Base-by-base conservation (phyloP, 2,329 filamentous ascomycete species). In the Sporothrix mexicana region DNA sequence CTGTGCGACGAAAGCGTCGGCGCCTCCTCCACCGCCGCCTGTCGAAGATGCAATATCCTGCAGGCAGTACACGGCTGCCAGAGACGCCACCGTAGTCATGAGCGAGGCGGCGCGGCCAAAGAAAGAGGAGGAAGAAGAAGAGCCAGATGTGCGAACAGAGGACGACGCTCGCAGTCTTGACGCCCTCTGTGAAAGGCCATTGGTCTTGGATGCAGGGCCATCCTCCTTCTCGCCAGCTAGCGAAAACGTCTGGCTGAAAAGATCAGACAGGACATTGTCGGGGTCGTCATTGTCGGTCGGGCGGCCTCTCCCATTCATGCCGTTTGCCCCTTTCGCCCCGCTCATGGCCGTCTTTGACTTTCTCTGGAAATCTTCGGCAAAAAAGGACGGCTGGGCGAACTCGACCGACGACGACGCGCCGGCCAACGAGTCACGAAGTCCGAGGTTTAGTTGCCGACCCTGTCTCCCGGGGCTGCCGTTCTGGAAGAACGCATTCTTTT, bases 301-400 rank as follows among this genome's bases (percentile, higher is more conserved):
- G 13, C n/a, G 36, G 13, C n/a, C 23, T 1, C 43, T 20, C 13
- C 55, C 71, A 3, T 15, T 51, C 15, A 23, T 23, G 17, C 43
- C 64, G 9, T n/a, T 57, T 23, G 41, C 17, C 23, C 17, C 59
- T 20, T 64, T 41, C 17, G n/a, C 53, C 1, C 43, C 13, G 17
- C 71, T 36, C 3, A 36, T 7, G 30, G 30, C 30, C 30, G 30
- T 5, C 30, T 36, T 36, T 36, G 30, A 36, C 30, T 36, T 73
- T 8, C 59, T 25, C 8, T 23, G 47, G 45, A 72, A 2, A 25
- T 81, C 77, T 1, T 84, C 82, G 3, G 88, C 88, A 79, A 90
- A 91, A 80, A 90, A 88, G n/a, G 81, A 87, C 1, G 88, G 89
- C 64, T 88, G 87, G 73, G 88, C 55, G 73, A 76, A 75, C 71